Base-by-base conservation (phyloP, 495 filamentous ascomycete species). In the Bathelium albidoporum region DNA sequence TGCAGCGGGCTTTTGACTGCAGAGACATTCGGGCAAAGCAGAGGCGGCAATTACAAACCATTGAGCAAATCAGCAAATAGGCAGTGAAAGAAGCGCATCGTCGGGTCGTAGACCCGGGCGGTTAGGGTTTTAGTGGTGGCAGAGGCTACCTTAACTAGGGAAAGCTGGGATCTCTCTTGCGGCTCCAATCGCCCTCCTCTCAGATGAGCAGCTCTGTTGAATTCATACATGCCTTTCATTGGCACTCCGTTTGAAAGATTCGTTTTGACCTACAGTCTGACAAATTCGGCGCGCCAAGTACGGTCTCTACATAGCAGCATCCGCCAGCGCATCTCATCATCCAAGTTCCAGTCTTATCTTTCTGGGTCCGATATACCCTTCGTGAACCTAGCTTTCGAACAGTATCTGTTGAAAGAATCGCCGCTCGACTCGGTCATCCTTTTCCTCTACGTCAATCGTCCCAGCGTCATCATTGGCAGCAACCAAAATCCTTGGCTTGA, bases 401-500 rank as follows among this genome's bases (percentile, higher is more conserved):
- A 97, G 73, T 86, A 88, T 74, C 85, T 98, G 4, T 84, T 97
- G 0, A 82, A 87, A 61, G 82, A 86, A 43, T 82, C 89, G 0
- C 81, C 85, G 0, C 75, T 82, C 4, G 80, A 87, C 65, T 91
- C 90, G 4, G 84, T 81, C 45, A 72, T 96, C 34, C 81, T 97
- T 0, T 91, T 97, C 64, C 80, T 97, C 20, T 98, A 97, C 76
- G 79, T 83, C 64, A 97, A 98, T 74, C 76, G 79, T 14, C 91
- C 93, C 9, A 87, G 88, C 73, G 81, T 98, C 59, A 84, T 98
- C 66, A 85, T 98, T 63, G 94, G 94, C 16, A 87, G 93, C 55
- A 98, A 98, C 73, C 94, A 98, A 72, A 98, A 98, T 72, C 94
- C 94, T 43, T 98, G 92, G 92, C 78, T 89, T 10, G 94, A 98